phyloP scores from a whole-genome alignment of 2,329 filamentous ascomycete genomes.

The Metarhizium sp. region DNA sequence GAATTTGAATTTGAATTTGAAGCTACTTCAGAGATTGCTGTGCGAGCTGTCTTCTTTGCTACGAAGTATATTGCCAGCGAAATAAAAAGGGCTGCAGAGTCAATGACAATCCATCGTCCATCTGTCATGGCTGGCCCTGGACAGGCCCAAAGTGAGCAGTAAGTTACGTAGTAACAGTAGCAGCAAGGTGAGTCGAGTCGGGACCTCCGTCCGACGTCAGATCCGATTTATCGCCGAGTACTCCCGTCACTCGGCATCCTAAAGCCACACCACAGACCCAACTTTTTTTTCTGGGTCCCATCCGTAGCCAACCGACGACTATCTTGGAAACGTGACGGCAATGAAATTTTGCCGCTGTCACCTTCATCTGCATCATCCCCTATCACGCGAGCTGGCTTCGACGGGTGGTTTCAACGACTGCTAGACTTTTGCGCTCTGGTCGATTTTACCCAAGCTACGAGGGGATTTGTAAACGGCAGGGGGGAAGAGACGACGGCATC shows the following conservation, averaged over 20 bases:
- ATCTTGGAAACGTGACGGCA: background rate
- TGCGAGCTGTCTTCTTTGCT: too few species aligned
- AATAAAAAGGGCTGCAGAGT: too few species aligned
- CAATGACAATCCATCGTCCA: too few species aligned
- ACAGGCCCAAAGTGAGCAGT: too few species aligned
- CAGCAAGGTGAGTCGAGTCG: background rate
- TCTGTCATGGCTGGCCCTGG: too few species aligned
- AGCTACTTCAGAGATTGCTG: too few species aligned
- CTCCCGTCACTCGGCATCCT: background rate
- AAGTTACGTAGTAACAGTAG: background rate
- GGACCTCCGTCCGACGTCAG: constrained; percentile 1
- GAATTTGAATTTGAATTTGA: too few species aligned
- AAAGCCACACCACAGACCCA: background rate
- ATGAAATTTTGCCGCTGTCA: background rate
- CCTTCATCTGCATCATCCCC: background rate
- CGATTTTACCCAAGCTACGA: background rate
- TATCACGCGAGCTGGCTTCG: background rate
- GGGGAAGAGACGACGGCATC: background rate
- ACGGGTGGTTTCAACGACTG: background rate
- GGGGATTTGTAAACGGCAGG: background rate
- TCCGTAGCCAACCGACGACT: background rate
- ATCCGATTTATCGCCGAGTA: constrained; percentile 14
- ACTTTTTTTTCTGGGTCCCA: background rate
- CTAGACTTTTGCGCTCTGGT: background rate
- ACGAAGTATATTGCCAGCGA: too few species aligned